A percentile compares a stretch with the other conserved stretches of the same genome.
Conservation (phyloP, 345 rosid genomes). For the Gossypium rotundifolium region DNA sequence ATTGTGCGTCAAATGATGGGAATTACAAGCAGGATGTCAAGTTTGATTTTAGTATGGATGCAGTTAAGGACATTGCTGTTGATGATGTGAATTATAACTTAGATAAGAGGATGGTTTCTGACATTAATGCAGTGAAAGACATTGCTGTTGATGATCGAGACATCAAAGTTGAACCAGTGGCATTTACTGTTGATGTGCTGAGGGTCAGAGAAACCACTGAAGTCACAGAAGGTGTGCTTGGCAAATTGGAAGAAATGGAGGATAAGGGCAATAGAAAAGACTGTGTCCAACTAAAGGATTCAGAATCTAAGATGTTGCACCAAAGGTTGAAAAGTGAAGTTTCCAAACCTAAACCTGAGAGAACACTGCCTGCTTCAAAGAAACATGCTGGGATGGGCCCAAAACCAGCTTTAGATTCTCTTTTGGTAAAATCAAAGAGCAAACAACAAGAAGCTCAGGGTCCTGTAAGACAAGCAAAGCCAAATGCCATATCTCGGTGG, state of each 20-base stretch:
- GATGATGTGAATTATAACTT: slow-evolving; percentile 82
- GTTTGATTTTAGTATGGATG: slow-evolving; percentile 42
- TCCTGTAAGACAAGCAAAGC: slow-evolving; percentile 63
- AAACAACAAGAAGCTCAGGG: slow-evolving; percentile 56
- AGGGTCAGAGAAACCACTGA: slow-evolving; percentile 31
- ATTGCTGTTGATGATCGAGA: slow-evolving; percentile 76
- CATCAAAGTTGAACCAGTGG: slow-evolving; percentile 25
- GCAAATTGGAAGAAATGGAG: slow-evolving; percentile 34
- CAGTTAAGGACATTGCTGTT: slow-evolving; percentile 84
- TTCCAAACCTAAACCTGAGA: slow-evolving; percentile 48
- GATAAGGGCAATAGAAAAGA: slow-evolving; percentile 39
- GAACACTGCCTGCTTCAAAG: slow-evolving; percentile 38
- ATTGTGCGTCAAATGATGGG: slow-evolving; percentile 69
- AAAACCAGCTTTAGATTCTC: slow-evolving; percentile 47
- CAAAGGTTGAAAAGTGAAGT: slow-evolving; percentile 28
- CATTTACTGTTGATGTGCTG: slow-evolving; percentile 27
- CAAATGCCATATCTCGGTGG: slow-evolving; percentile 73
- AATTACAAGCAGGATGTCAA: slow-evolving; percentile 41
- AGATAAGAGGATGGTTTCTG: slow-evolving; percentile 44
- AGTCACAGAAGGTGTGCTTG: slow-evolving; percentile 31
- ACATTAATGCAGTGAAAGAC: slow-evolving; percentile 65
- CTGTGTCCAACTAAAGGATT: slow-evolving; percentile 22
- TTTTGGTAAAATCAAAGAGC: slow-evolving; percentile 44
- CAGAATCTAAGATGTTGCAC: slow-evolving; percentile 33
- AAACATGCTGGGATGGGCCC: slow-evolving; percentile 39